Percentiles rank a stretch among this genome's conserved stretches.
phyloP scores from a whole-genome alignment of 2,329 filamentous ascomycete species.

The Pyrenochaeta sp. region DNA sequence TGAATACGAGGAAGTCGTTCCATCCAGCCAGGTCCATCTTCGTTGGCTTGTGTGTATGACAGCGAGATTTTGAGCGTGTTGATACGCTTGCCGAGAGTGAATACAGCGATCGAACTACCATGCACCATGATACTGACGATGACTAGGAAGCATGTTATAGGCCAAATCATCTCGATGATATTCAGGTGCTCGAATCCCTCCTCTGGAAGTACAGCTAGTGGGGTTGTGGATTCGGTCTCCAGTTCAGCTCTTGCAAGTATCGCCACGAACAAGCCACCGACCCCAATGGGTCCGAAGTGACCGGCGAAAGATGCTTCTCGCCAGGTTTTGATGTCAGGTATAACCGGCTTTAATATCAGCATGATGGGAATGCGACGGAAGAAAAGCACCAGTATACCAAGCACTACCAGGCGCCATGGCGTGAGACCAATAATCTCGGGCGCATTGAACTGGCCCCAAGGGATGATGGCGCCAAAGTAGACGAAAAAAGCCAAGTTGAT shows the following conservation, averaged over 20 bases:
- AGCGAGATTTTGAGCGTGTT: constrained; percentile 95
- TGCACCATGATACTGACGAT: constrained; percentile 95
- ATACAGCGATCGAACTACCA: constrained; percentile 97
- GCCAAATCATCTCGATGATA: constrained; percentile 90
- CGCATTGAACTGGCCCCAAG: constrained; percentile 91
- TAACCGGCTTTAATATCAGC: constrained; percentile 87
- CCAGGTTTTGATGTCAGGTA: constrained; percentile 98
- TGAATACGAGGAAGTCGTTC: constrained; percentile 84
- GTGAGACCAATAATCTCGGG: constrained; percentile 72
- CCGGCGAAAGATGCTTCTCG: constrained; percentile 95
- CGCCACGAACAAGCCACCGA: constrained; percentile 94
- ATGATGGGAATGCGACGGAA: constrained; percentile 97
- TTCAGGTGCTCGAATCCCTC: constrained; percentile 68
- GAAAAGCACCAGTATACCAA: constrained; percentile 91
- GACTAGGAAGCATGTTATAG: constrained; percentile 92
- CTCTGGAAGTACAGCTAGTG: constrained; percentile 69
- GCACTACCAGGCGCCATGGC: constrained; percentile 91
- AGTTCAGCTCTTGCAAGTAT: constrained; percentile 94
- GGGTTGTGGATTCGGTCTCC: constrained; percentile 78
- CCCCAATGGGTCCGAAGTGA: constrained; percentile 96
- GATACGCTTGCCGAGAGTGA: constrained; percentile 96
- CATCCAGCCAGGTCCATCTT: constrained; percentile 94
- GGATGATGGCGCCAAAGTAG: constrained; percentile 95
- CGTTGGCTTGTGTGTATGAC: constrained; percentile 91
- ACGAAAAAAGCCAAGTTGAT: constrained; percentile 99